Evolutionary conservation across 345 rosid genomes (phyloP), one percentile per base, ranked within the genome.

Genomic region (Acer yangbiense): DNA sequence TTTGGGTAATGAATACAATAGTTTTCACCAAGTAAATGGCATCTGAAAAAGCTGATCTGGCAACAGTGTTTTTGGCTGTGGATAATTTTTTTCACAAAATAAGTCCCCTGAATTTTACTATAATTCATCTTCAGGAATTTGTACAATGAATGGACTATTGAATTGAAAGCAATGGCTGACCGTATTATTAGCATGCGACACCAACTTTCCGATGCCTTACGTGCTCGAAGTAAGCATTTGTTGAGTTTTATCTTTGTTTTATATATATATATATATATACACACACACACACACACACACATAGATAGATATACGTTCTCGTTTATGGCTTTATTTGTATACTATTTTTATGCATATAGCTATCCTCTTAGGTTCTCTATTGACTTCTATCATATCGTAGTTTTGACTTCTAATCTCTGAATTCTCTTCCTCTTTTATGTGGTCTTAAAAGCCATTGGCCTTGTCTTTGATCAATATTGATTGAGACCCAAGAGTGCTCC

Each of bases 91-190:
- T 74, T 57, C 65, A 14, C 65, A 8, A 39, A 46, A 68, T 46
- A 12, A 41, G 11, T 41, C 13, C 61, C 68, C 65, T 48, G 61
- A 80, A 14, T 54, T 32, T 78, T 12, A 13, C 29, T 54, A 2
- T 63, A 35, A 58, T 46, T 25, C 58, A 9, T 69, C 32, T 81
- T 62, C 82, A 90, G 93, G 73, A 85, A 86, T 63, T 43, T 90
- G 87, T 89, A 84, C 82, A 68, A 87, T 50, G 93, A 91, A 72
- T 93, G 97, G 97, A 91, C 95, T 74, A 57, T 83, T 61, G 97
- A 93, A 81, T 83, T 93, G 87, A 93, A 91, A 77, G 93, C 87
- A 35, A 91, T 93, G 95, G 90, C 93, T 79, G 91, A 90, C 84
- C 95, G 98, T 54, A 90, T 93, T 71, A 85, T 85, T 65, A 87